Evolutionary conservation across 1,284 basidiomycete genomes (phyloP), one percentile per base, ranked within the genome.

Genomic region (Tremellales sp.): DNA sequence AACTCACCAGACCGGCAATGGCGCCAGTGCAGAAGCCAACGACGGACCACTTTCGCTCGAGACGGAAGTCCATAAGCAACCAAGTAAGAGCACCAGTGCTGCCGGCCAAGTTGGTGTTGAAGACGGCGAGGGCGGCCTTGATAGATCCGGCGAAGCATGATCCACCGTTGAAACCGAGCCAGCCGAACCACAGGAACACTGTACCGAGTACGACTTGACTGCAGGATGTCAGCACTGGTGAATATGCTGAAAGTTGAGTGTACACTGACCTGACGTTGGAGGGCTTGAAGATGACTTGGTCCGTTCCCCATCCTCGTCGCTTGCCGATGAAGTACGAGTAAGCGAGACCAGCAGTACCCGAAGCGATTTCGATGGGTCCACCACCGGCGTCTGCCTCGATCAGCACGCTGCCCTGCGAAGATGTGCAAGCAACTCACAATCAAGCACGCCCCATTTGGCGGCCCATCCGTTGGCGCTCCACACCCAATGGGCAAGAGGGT

Each of bases 331-430:
- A 79, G 70, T 75, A 89, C 25, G 90, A 86, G 73, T 86, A 91
- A 1, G 89, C 89, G 41, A 94, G 79, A 37, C 89, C 89, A 25
- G 83, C 84, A 40, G 89, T 82, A 41, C 92, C 92, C 49, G 87
- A 91, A 43, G 86, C 86, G 58, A 96, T 90, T 73, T 97, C 90
- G 62, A 96, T 89, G 26, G 92, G 92, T 7, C 89, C 89, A 39
- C 91, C 91, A 43, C 91, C 89, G 79, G 77, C 70, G 53, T 70
- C 60, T 58, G 41, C 27, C 17, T 17, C 25, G 25, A 27, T 45
- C 29, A 52, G 49, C 35, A 17, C 1, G 29, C 29, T 15, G 15
- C 29, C 24, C 29, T 45, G n/a, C 13, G 29, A 10, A 29, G 17
- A 10, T 22, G 4, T 31, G 7, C 40, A 36, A 15, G 8, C 26